Evolutionary conservation across 1,284 basidiomycete genomes (phyloP).

Genomic region (Spongispora temasekensis): DNA sequence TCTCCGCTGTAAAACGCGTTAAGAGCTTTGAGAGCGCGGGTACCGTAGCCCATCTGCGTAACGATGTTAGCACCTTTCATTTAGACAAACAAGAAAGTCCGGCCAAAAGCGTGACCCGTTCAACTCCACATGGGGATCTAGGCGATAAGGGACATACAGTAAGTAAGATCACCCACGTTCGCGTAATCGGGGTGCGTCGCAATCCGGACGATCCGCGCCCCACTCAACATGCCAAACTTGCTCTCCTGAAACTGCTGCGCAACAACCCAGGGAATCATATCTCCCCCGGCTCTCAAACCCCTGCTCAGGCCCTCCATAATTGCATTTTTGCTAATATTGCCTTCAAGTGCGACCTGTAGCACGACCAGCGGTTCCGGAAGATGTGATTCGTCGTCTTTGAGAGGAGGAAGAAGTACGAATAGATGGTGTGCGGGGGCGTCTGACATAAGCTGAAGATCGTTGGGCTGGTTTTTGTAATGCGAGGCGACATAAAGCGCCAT

Average conservation of each 20-base stretch:
- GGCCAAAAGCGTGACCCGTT: not conserved
- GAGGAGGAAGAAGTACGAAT: slow-evolving; percentile 92
- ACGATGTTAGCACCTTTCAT: slow-evolving; percentile 8
- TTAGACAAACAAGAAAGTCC: not conserved
- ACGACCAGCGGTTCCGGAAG: slow-evolving; percentile 95
- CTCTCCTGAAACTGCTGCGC: slow-evolving; percentile 97
- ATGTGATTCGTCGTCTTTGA: slow-evolving; percentile 83
- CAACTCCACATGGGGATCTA: not conserved
- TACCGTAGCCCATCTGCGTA: slow-evolving; percentile 93
- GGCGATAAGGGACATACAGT: not conserved
- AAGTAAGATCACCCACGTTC: slow-evolving; percentile 53
- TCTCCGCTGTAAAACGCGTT: slow-evolving; percentile 94
- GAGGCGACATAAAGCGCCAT: slow-evolving; percentile 97
- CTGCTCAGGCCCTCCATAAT: slow-evolving; percentile 86
- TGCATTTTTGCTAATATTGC: slow-evolving; percentile 84
- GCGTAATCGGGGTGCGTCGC: slow-evolving; percentile 98
- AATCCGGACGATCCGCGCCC: slow-evolving; percentile 90
- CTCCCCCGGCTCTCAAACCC: slow-evolving; percentile 85
- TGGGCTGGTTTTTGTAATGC: slow-evolving; percentile 99
- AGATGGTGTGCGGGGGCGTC: slow-evolving; percentile 97
- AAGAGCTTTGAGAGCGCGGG: slow-evolving; percentile 85
- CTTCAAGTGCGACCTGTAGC: slow-evolving; percentile 94
- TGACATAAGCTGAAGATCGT: slow-evolving; percentile 94
- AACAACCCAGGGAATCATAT: slow-evolving; percentile 98
- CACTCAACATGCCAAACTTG: slow-evolving; percentile 90